Evolutionary conservation across 768 basidiomycete genomes (phyloP), one percentile per base, ranked within the genome.

Genomic region (Coprinopsis cinerea): DNA sequence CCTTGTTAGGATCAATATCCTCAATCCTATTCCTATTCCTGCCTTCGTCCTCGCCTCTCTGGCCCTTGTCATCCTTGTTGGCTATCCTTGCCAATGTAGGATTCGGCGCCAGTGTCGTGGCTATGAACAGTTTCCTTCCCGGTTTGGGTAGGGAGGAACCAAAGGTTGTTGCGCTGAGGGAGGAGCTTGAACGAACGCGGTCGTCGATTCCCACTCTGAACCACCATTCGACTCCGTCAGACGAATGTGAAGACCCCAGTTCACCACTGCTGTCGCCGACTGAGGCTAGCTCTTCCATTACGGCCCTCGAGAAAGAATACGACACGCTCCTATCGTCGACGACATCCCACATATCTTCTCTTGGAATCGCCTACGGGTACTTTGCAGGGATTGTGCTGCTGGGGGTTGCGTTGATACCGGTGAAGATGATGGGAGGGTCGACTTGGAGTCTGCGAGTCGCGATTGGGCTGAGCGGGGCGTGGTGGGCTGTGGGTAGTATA

Each of bases 121-220:
- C 92, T 17, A 80, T 91, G 75, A 97, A 97, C 61, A 79, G 91
- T 0, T 95, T 95, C 64, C 78, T 95, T 3, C 91, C 89, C 0
- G 68, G 69, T 1, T 75, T 92, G 6, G 88, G 88, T 2, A 76
- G 76, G 52, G 78, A 80, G 35, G 75, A 82, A 0, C 78, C 79
- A 2, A 81, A 84, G 54, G 82, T 86, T 7, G 57, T 72, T 15
- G 55, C 62, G 14, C 63, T 76, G 1, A 63, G 67, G 24, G 58
- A 61, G 13, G 35, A 30, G 54, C 57, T 23, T 27, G 57, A 3
- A 26, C 55, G 5, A 34, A 53, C 17, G 10, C 46, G 13, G 52
- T 46, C 3, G 44, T 25, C n/a, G 58, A 57, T 13, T 22, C 27
- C 9, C 62, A 61, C 28, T 37, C 44, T 24, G 41, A 25, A 60